phyloP scores from a whole-genome alignment of 805 yeast genomes.

The Naumovozyma baii region DNA sequence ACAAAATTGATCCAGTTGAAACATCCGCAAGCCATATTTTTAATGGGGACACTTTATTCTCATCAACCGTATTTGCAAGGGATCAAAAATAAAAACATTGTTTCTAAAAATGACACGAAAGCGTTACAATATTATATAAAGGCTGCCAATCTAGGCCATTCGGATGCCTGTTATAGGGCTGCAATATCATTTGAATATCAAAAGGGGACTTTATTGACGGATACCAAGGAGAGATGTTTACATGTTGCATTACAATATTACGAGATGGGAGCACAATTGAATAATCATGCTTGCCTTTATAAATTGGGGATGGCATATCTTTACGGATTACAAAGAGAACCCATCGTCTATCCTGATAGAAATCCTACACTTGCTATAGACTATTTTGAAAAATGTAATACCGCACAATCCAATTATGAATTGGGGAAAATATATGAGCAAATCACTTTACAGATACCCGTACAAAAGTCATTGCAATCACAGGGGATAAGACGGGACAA shows the following conservation, averaged over 20 bases:
- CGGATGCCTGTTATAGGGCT: constrained; percentile 55
- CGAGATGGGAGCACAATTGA: constrained; percentile 54
- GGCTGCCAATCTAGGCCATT: constrained; percentile 49
- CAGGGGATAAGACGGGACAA: constrained; percentile 21
- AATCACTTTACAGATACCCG: constrained; percentile 25
- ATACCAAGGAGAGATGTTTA: constrained; percentile 29
- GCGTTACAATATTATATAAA: constrained; percentile 53
- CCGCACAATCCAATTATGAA: constrained; percentile 51
- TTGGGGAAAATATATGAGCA: constrained; percentile 47
- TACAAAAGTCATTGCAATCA: constrained; percentile 10
- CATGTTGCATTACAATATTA: constrained; percentile 46
- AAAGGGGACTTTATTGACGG: constrained; percentile 31
- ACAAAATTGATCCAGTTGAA: constrained; percentile 44
- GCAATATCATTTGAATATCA: constrained; percentile 56
- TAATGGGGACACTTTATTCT: constrained; percentile 53
- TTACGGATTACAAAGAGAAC: constrained; percentile 35
- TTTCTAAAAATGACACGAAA: constrained; percentile 46
- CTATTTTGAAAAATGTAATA: constrained; percentile 41
- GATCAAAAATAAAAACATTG: constrained; percentile 36
- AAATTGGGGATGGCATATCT: constrained; percentile 59
- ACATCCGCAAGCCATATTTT: constrained; percentile 46
- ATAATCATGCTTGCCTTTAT: constrained; percentile 55
- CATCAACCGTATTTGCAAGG: constrained; percentile 38
- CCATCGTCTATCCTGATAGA: constrained; percentile 26
- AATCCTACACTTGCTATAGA: constrained; percentile 29